Base-by-base conservation (phyloP, 345 rosid species). In the Salix dunnii region DNA sequence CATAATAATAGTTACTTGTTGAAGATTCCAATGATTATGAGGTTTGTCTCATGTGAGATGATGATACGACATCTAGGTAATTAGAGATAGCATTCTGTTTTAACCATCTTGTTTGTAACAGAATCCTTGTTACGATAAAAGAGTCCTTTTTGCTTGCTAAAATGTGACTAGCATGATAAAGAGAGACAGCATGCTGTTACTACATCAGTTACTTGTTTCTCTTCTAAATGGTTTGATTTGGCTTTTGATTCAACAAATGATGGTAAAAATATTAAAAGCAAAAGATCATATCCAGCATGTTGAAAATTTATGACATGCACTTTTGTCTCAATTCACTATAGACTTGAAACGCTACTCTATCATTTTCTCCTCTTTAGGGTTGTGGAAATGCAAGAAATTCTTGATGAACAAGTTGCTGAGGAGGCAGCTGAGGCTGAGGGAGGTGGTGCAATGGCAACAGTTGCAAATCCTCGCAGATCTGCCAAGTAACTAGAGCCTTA, bases 341-440 rank as follows among this genome's bases (percentile, higher is more conserved):
- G 25, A 55, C 25, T 21, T 66, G 42, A 66, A 8, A 66, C 2
- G 27, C 42, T 66, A 18, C n/a, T 66, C 7, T 17, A 3, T 71
- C 60, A 48, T 46, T 67, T 74, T 67, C 68, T 55, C 70, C 70
- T 28, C 71, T 79, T 70, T 65, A 96, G 99, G 89, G 98, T 96
- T 76, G 98, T 96, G 79, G 99, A 96, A 84, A 96, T 91, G 98
- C 99, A 96, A 91, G 99, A 96, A 89, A 96, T 96, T 78, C 92
- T 92, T 82, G 99, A 96, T 82, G 90, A 94, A 78, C 97, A 96
- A 84, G 85, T 96, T 78, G 97, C 98, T 71, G 99, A 96, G 85
- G 99, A 96, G 83, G 99, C 97, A 72, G 99, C 99, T 68, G 99
- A 96, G 87, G 99, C 97, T 81, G 99, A 94, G 85, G 99, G 98